Percentiles rank a stretch among this genome's conserved stretches.
Evolutionary conservation across 495 filamentous ascomycete species (phyloP).

Genomic region (Collariella sp.): DNA sequence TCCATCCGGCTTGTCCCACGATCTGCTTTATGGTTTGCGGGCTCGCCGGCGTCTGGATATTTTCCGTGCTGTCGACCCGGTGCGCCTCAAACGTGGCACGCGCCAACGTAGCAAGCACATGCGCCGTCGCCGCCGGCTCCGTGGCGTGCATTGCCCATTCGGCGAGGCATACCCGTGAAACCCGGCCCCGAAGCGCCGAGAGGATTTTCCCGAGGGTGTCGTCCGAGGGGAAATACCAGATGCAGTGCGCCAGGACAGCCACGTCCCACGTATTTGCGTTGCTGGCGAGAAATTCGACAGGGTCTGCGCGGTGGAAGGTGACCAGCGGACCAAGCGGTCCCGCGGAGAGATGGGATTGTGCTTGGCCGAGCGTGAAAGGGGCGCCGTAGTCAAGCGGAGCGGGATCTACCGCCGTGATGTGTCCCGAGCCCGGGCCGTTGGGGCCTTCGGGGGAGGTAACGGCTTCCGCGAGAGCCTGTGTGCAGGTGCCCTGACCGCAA

Average conservation of each 20-base stretch:
- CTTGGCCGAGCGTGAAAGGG: slow-evolving; percentile 25
- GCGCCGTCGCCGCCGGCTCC: slow-evolving; percentile 24
- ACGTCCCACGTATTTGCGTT: slow-evolving; percentile 31
- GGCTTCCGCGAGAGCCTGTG: slow-evolving; percentile 37
- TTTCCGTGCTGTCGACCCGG: slow-evolving; percentile 8
- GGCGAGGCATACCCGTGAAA: slow-evolving; percentile 29
- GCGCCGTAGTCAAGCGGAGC: slow-evolving; percentile 41
- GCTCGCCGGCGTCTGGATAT: slow-evolving; percentile 15
- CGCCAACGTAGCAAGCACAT: slow-evolving; percentile 40
- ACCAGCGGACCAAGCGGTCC: slow-evolving; percentile 18
- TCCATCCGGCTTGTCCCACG: slow-evolving; percentile 20
- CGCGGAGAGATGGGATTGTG: slow-evolving; percentile 25
- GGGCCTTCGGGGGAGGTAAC: slow-evolving; percentile 25
- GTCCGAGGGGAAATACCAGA: slow-evolving; percentile 42
- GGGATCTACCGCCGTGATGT: slow-evolving; percentile 43
- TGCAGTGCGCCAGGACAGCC: slow-evolving; percentile 40
- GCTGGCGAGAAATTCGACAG: slow-evolving; percentile 21
- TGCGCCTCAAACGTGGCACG: slow-evolving; percentile 17
- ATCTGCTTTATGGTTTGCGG: slow-evolving; percentile 13
- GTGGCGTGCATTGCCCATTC: slow-evolving; percentile 32
- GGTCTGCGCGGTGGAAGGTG: slow-evolving; percentile 32
- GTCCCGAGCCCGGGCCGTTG: slow-evolving; percentile 23
- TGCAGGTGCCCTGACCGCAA: slow-evolving; percentile 48
- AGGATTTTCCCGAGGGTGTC: slow-evolving; percentile 27
- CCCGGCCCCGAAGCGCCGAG: slow-evolving; percentile 24